These are phyloP conservation scores for Mycena maculata DNA, from an alignment of 768 basidiomycete genomes.

Conservation along the genomic window DNA sequence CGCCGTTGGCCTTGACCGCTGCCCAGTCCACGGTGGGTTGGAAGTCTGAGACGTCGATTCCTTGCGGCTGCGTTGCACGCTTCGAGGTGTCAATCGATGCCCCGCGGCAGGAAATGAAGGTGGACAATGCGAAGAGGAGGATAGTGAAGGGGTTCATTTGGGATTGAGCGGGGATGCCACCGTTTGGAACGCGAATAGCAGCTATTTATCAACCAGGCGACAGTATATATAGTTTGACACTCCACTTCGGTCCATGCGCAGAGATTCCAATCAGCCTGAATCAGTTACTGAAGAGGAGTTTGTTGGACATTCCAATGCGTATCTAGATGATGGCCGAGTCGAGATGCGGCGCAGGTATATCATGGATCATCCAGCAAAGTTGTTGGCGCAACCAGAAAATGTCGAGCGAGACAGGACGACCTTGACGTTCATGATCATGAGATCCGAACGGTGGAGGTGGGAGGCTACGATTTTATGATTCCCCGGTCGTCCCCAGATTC, in stretches of 20 bases:
- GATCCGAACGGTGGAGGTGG: too few species aligned
- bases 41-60: slow-evolving; percentile 67
- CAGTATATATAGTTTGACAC: slow-evolving; percentile 6
- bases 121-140: background rate
- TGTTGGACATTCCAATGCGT: slow-evolving; percentile 1
- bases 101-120: background rate
- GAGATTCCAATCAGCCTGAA: slow-evolving; percentile 11
- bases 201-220: slow-evolving; percentile 18
- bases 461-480: too few species aligned
- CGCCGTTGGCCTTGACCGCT: slow-evolving; percentile 61
- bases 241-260: background rate
- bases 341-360: background rate
- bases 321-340: background rate
- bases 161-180: background rate
- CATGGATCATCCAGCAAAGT: slow-evolving; percentile 2
- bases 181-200: background rate
- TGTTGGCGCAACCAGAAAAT: background rate
- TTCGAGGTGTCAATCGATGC: background rate
- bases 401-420: background rate
- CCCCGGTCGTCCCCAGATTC: too few species aligned
- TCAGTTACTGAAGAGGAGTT: background rate
- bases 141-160: slow-evolving; percentile 22
- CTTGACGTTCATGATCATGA: too few species aligned
- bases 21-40: slow-evolving; percentile 65
- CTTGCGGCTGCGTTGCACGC: slow-evolving; percentile 53